These are phyloP conservation scores for Talaromyces liani DNA, from an alignment of 495 filamentous ascomycete species.

Conservation along the genomic window DNA sequence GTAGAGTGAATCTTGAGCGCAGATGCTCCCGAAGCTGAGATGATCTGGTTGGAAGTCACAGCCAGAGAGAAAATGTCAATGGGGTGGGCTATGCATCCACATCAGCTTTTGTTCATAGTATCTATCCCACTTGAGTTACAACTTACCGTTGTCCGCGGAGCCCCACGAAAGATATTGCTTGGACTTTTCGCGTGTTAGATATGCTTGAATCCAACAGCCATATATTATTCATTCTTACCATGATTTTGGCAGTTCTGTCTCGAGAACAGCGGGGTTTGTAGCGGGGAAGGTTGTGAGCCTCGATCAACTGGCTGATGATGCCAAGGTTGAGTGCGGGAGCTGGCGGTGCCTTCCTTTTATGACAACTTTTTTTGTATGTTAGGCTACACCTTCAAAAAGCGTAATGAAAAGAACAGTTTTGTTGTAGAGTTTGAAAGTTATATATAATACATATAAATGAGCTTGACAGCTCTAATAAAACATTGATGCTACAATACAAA, in stretches of 20 bases:
- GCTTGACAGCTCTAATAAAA: not conserved
- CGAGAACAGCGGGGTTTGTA: not conserved
- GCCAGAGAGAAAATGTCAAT: constrained; percentile 88
- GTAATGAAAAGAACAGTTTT: not conserved
- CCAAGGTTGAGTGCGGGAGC: constrained; percentile 1
- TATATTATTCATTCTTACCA: constrained; percentile 1
- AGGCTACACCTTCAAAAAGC: not conserved
- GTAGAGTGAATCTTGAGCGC: constrained; percentile 71
- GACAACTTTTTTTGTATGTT: not conserved
- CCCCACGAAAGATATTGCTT: constrained; percentile 95
- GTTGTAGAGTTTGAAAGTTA: not conserved
- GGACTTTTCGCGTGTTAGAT: constrained; percentile 50
- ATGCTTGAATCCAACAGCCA: not conserved
- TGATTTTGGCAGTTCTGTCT: not conserved
- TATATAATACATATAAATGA: constrained; percentile 2
- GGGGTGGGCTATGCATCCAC: constrained; percentile 57
- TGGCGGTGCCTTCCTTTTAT: not conserved
- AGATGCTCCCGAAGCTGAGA: constrained; percentile 80
- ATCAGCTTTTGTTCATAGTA: constrained; percentile 3
- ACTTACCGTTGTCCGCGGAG: constrained; percentile 74
- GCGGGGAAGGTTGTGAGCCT: not conserved
- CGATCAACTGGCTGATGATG: not conserved
- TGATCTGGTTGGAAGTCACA: constrained; percentile 62
- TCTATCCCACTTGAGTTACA: not conserved
- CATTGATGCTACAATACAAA: constrained; percentile 7